Base-by-base conservation (phyloP, 441 rosid genomes). In the Jatropha multifida region DNA sequence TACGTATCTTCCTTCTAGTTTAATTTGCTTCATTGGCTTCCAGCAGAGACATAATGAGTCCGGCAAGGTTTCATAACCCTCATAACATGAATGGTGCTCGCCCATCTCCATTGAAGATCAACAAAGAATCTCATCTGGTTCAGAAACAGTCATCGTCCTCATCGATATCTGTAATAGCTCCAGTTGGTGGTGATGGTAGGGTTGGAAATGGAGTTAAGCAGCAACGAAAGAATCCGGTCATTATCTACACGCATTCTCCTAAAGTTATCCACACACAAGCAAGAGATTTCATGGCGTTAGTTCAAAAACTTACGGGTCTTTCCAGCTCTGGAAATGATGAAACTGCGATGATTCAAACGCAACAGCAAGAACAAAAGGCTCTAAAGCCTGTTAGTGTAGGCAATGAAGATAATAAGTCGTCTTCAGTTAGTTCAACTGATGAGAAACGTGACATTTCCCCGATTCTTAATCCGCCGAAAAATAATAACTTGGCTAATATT, bases 211-310 rank as follows among this genome's bases (percentile, higher is more conserved):
- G 42, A 78, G 73, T 0, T 51, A 83, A 75, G 42, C 81, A 79
- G 55, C 79, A 72, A 54, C 54, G 51, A 41, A 76, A 17, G 11
- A 85, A 87, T 1, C 98, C 97, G 5, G 92, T 93, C 68, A 93
- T 93, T 51, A 93, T 93, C 63, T 92, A 92, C 83, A 86, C 91
- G 38, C 88, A 87, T 71, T 87, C 90, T 3, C 97, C 95, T 0
- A 92, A 87, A 75, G 75, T 92, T 49, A 92, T 92, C 71, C 93
- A 89, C 79, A 86, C 94, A 0, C 83, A 88, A 17, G 89, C 95
- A 0, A 79, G 78, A 61, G 93, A 92, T 79, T 92, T 92, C 85
- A 90, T 90, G 97, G 91, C 88, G 27, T 78, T 92, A 54, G 97
- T 92, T 38, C 97, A 90, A 42, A 89, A 88, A 63, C 90, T 92